Percentiles rank a stretch among this genome's conserved stretches.
These are phyloP conservation scores for Arabis alpina DNA, from an alignment of 345 rosid genomes.

Conservation along the genomic window DNA sequence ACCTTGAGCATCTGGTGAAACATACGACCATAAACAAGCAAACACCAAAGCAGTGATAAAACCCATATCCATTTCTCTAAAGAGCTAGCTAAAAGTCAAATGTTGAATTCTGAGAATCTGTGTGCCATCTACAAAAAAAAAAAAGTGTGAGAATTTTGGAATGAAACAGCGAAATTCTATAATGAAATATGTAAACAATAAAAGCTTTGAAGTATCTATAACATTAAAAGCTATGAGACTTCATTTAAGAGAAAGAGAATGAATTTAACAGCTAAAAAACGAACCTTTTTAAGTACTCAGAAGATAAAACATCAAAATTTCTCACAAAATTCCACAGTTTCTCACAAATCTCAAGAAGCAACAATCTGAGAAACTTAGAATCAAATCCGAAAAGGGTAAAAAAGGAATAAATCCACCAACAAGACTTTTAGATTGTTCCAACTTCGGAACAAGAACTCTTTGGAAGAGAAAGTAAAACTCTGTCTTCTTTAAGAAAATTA, in stretches of 20 bases:
- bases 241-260: not conserved
- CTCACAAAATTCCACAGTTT: not conserved
- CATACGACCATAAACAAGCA: conserved; percentile 56
- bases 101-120: conserved; percentile 3
- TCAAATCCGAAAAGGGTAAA: conserved; percentile 16
- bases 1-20: conserved; percentile 83
- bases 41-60: conserved; percentile 47
- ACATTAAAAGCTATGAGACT: not conserved
- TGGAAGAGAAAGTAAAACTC: conserved; percentile 3
- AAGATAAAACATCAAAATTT: not conserved
- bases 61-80: conserved; percentile 54
- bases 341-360: conserved; percentile 9
- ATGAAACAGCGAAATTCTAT: not conserved
- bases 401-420: not conserved
- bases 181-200: not conserved
- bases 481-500: not conserved
- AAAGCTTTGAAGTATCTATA: not conserved
- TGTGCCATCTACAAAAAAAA: conserved; percentile 31
- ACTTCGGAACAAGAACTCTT: conserved; percentile 4
- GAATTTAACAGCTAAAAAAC: conserved; percentile 1
- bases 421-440: conserved; percentile 5
- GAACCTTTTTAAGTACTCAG: conserved; percentile 26
- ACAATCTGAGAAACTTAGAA: conserved; percentile 18
- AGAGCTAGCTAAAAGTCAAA: conserved; percentile 9
- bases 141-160: not conserved